These are phyloP conservation scores for Obelidium mucronatum DNA, from an alignment of 192 early-diverging fungal genomes.

Conservation along the genomic window DNA sequence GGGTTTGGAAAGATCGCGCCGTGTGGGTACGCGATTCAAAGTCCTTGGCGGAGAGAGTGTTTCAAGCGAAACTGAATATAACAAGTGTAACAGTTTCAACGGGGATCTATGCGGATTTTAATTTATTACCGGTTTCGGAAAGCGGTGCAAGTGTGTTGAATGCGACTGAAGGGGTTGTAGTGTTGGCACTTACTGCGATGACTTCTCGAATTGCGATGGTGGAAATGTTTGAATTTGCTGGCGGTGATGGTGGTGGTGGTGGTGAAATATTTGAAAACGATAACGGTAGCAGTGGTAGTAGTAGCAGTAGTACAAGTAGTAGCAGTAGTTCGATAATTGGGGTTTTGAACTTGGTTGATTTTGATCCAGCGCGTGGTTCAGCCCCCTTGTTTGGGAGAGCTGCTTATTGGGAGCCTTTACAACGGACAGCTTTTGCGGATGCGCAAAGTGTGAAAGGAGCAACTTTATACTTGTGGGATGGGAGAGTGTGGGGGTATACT, in stretches of 20 bases:
- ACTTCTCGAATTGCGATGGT: background rate
- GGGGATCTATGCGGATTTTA: background rate
- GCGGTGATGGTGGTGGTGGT: background rate
- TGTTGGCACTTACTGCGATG: background rate
- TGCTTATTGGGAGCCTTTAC: background rate
- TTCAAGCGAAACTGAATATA: background rate
- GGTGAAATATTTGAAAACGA: background rate
- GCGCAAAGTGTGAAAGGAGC: background rate
- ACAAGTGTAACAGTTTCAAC: background rate
- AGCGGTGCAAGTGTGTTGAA: background rate
- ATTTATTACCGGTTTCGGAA: background rate
- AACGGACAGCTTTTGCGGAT: background rate
- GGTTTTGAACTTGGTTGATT: background rate
- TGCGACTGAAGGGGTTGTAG: background rate
- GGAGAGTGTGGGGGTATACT: background rate
- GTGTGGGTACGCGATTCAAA: conserved; percentile 1
- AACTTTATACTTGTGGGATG: background rate
- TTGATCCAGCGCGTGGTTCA: background rate
- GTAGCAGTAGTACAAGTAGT: too few species aligned
- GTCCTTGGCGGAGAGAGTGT: background rate
- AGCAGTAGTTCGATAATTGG: too few species aligned
- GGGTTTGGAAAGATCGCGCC: background rate
- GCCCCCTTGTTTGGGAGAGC: too few species aligned
- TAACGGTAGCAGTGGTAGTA: too few species aligned
- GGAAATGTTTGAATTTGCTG: too few species aligned